Conservation (phyloP, 2,329 filamentous ascomycete genomes). For the Cryphonectria carpinicola region DNA sequence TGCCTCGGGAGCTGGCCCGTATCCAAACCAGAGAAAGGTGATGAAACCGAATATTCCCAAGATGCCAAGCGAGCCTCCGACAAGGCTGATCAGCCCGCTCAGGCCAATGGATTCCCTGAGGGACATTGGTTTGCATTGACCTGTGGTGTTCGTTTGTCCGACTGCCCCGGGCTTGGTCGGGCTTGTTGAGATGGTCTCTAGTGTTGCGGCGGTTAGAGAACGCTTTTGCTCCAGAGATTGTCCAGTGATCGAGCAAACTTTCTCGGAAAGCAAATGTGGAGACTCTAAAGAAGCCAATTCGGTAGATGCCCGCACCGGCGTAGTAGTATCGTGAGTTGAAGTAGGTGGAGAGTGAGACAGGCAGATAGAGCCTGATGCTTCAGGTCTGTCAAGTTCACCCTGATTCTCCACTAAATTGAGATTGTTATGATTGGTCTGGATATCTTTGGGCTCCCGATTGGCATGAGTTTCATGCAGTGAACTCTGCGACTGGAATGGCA, state of each 20-base stretch:
- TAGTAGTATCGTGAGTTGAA: background rate
- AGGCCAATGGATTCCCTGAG: background rate
- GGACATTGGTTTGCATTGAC: background rate
- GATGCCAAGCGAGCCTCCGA: constrained; percentile 13
- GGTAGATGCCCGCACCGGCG: background rate
- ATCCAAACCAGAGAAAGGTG: constrained; percentile 17
- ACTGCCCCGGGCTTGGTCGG: background rate
- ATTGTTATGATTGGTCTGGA: background rate
- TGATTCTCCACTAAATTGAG: background rate
- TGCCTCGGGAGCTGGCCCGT: constrained; percentile 1
- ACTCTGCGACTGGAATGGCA: background rate
- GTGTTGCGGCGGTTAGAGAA: background rate
- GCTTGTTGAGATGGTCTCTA: background rate
- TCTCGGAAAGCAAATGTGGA: background rate
- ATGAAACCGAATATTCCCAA: constrained; percentile 12
- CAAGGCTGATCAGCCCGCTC: background rate
- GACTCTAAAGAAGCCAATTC: background rate
- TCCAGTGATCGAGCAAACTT: background rate
- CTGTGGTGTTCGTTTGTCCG: background rate
- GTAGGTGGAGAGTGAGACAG: background rate
- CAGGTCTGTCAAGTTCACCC: background rate
- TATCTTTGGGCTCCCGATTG: background rate
- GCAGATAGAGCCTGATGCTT: background rate
- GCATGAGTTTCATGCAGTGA: background rate
- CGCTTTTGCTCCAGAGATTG: background rate